phyloP scores from a whole-genome alignment of 345 rosid species.

The Citrus inodora region DNA sequence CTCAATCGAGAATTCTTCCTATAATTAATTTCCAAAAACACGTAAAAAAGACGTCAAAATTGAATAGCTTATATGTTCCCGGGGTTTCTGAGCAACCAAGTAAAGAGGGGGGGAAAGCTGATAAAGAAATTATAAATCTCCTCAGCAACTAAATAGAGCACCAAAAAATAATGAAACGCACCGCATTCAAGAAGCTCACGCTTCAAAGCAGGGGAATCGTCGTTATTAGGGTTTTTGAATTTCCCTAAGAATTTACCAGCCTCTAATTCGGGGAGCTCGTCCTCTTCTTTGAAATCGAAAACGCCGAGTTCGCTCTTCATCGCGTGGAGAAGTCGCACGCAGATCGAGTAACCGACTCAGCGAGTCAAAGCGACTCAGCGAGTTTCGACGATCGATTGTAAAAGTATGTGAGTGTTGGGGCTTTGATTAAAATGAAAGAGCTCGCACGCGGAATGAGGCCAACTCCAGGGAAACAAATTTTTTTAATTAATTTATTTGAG shows the following conservation, averaged over 20 bases:
- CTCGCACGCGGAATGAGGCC: not conserved
- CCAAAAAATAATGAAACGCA: slow-evolving; percentile 25
- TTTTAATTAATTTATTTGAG: no score
- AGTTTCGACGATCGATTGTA: slow-evolving; percentile 3
- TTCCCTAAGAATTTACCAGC: slow-evolving; percentile 44
- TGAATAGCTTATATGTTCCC: not conserved
- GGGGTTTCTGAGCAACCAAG: not conserved
- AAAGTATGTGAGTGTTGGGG: not conserved
- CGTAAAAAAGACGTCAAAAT: not conserved
- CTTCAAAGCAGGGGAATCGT: slow-evolving; percentile 36
- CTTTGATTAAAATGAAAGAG: not conserved
- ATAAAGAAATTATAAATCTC: not conserved
- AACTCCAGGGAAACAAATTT: no score
- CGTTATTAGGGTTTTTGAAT: slow-evolving; percentile 58
- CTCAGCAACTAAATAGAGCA: not conserved
- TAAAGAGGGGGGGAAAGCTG: not conserved
- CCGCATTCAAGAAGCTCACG: slow-evolving; percentile 49
- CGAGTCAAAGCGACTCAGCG: not conserved
- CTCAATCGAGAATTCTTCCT: not conserved
- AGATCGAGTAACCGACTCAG: slow-evolving; percentile 13
- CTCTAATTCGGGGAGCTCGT: slow-evolving; percentile 50
- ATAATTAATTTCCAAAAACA: slow-evolving; percentile 4
- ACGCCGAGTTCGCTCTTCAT: slow-evolving; percentile 58
- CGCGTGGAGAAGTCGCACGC: slow-evolving; percentile 1
- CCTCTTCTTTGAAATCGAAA: slow-evolving; percentile 73